Evolutionary conservation across 139 green algal species (phyloP), one percentile per base, ranked within the genome.

Genomic region (Pleodorina starrii): DNA sequence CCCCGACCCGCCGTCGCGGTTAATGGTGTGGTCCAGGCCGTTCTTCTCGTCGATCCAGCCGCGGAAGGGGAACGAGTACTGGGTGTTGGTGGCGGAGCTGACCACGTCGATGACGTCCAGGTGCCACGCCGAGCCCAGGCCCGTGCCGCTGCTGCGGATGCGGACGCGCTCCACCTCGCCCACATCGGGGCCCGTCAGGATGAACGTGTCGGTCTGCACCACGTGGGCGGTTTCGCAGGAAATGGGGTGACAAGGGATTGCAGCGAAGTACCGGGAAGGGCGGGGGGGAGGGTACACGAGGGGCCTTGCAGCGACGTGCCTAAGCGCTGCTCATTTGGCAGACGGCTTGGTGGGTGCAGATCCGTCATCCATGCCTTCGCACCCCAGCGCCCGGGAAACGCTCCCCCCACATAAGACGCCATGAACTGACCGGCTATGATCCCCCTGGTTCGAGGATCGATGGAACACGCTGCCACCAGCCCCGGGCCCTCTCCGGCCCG

Each of bases 21-120:
- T 91, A 60, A 94, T 94, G 60, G 59, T 36, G 79, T 94, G 91
- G 46, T 92, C 88, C 32, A 94, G 85, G 0, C 91, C 91, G 35
- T 94, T 42, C 50, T 94, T 92, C 9, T 87, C 43, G 85, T 94
- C 91, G 25, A 93, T 57, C 87, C 87, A 91, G 66, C 89, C 88
- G 25, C 46, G 63, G 69, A 90, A 93, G 42, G 87, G 90, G 44
- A 91, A 91, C 48, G 36, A 43, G 87, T 90, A 91, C 48, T 63
- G 86, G n/a, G 75, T 38, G 75, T 85, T 87, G 54, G 90, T 91
- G 19, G 84, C 77, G 36, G 80, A 85, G 90, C 81, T 88, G 3
- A 91, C 38, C 40, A 91, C 54, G 77, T 90, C 87, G 5, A 93
- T 73, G 38, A 74, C 42, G 6, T 90, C 78, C 72, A 93, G 73